These are phyloP conservation scores for Vicia villosa DNA, from an alignment of 306 rosid genomes.

Conservation along the genomic window DNA sequence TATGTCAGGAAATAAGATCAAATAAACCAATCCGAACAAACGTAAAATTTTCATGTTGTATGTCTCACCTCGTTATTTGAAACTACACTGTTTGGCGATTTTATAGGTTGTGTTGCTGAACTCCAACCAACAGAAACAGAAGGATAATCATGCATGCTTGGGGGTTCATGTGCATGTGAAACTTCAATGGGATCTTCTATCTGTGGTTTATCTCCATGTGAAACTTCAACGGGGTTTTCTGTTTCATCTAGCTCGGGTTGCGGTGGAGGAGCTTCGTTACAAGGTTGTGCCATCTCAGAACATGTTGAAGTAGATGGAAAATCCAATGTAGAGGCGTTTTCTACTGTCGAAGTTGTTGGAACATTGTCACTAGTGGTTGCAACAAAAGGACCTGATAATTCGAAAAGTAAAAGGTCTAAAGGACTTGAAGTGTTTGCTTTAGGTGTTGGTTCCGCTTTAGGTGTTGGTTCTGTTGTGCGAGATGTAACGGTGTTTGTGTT, in stretches of 20 bases:
- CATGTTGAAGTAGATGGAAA: slow-evolving; percentile 37
- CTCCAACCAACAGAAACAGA: slow-evolving; percentile 23
- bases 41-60: not conserved
- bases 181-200: slow-evolving; percentile 8
- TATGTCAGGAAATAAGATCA: too few relatives aligned
- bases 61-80: slow-evolving; percentile 55
- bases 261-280: slow-evolving; percentile 33
- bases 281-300: slow-evolving; percentile 39
- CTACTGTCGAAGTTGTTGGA: slow-evolving; percentile 39
- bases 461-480: slow-evolving; percentile 13
- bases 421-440: slow-evolving; percentile 46
- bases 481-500: slow-evolving; percentile 40
- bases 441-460: slow-evolving; percentile 40
- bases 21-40: too few relatives aligned
- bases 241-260: slow-evolving; percentile 29
- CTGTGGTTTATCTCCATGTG: slow-evolving; percentile 27
- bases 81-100: slow-evolving; percentile 27
- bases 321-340: slow-evolving; percentile 37
- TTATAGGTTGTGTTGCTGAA: slow-evolving; percentile 37
- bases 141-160: slow-evolving; percentile 44
- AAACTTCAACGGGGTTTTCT: slow-evolving; percentile 10
- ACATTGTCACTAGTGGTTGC: slow-evolving; percentile 27
- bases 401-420: slow-evolving; percentile 66
- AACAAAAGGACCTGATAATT: slow-evolving; percentile 53
- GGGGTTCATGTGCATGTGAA: slow-evolving; percentile 33